These are phyloP conservation scores for Clonostachys byssicola DNA, from an alignment of 2,329 filamentous ascomycete genomes.

Conservation along the genomic window DNA sequence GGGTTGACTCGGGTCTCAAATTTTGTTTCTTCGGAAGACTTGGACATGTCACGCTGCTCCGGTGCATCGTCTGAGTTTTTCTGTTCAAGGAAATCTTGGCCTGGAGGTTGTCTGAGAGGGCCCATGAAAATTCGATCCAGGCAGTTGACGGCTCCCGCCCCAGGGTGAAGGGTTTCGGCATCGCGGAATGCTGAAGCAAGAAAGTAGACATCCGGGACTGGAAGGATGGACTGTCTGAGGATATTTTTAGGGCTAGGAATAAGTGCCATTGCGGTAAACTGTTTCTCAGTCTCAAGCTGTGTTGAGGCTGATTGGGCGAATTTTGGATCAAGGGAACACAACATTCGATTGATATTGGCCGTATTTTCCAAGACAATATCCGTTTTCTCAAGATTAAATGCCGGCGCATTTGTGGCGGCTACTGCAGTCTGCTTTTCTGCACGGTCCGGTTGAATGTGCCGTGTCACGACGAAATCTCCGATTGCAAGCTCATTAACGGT, in stretches of 20 bases:
- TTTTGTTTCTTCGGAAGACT: not conserved
- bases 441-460: constrained; percentile 23
- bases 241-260: constrained; percentile 11
- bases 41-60: too few relatives aligned
- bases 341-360: constrained; percentile 40
- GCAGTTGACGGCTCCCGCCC: constrained; percentile 11
- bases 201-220: constrained; percentile 31
- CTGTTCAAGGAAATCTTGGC: constrained; percentile 20
- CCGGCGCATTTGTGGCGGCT: not conserved
- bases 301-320: constrained; percentile 7
- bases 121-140: constrained; percentile 24
- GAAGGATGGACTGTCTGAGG: constrained; percentile 26
- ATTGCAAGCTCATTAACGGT: constrained; percentile 31
- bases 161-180: constrained; percentile 7
- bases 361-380: constrained; percentile 41
- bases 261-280: not conserved
- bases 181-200: constrained; percentile 23
- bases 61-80: constrained; percentile 13
- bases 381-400: constrained; percentile 19
- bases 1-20: not conserved
- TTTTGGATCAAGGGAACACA: constrained; percentile 25
- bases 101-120: constrained; percentile 20
- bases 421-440: constrained; percentile 8
- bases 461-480: constrained; percentile 33
- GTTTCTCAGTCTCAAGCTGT: not conserved